Conservation (phyloP, 768 basidiomycete genomes). For the Kwoniella sp. region DNA sequence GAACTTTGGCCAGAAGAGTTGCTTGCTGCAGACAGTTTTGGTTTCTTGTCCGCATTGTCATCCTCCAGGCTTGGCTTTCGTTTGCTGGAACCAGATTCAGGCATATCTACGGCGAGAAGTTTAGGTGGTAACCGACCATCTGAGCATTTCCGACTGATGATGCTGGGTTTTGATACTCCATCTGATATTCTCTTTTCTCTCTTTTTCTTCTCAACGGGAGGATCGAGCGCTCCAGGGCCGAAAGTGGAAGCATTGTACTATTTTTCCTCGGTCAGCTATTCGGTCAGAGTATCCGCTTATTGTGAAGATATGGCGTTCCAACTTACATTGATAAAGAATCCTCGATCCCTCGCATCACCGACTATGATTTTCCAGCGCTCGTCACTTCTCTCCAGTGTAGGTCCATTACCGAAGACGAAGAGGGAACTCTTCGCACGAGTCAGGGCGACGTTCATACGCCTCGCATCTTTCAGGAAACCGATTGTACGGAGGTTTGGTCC, state of each 20-base stretch:
- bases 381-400: conserved; percentile 85
- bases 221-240: conserved; percentile 15
- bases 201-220: conserved; percentile 25
- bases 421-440: conserved; percentile 94
- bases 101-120: conserved; percentile 9
- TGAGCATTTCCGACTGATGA: not conserved
- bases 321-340: conserved; percentile 67
- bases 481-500: conserved; percentile 78
- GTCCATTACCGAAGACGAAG: conserved; percentile 86
- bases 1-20: not conserved
- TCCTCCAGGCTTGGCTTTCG: conserved; percentile 15
- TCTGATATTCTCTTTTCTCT: conserved; percentile 17
- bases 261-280: conserved; percentile 5
- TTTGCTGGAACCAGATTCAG: conserved; percentile 1
- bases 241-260: conserved; percentile 37
- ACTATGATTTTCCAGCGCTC: conserved; percentile 76
- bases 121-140: conserved; percentile 20
- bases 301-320: not conserved
- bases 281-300: not conserved
- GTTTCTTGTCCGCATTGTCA: conserved; percentile 15
- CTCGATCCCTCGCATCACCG: conserved; percentile 69
- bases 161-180: not conserved
- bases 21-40: conserved; percentile 3
- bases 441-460: conserved; percentile 97
- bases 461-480: conserved; percentile 83